Base-by-base conservation (phyloP, 768 basidiomycete genomes). In the Cantharellus cinnabarinus region DNA sequence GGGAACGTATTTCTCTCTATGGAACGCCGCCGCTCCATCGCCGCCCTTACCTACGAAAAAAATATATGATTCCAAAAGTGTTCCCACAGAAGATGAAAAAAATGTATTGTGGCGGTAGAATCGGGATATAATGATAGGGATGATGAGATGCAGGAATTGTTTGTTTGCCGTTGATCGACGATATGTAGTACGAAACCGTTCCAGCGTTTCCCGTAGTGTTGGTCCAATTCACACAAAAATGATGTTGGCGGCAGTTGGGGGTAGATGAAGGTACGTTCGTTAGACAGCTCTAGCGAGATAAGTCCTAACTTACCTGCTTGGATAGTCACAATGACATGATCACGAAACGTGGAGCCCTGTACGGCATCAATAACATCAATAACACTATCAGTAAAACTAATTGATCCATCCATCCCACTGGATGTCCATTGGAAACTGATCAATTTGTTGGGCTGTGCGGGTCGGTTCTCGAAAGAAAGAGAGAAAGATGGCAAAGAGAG, bases 21-120 rank as follows among this genome's bases (percentile, higher is more conserved):
- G 85, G 65, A 97, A 95, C 3, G 94, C 91, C 34, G 85, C 88
- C 62, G 90, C 88, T 34, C 94, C 94, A 59, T 89, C 75, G 0
- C 94, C 94, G 20, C 93, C 93, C 65, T 77, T 80, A 14, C 90
- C 91, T 86, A 29, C 44, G 29, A 10, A 10, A 29, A 10, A 48
- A 48, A 48, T 10, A 48, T 29, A 61, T 38, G 10, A 34, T n/a
- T 41, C 42, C 59, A 52, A 50, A 56, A 51, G 34, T 42, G 40
- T 41, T 48, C 44, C 10, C 44, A 48, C 10, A 48, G 44, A 29
- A 48, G 44, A 29, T 29, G 20, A 29, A 29, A 29, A 29, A 29
- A 29, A 29, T 29, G 20, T 29, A 29, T 29, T 29, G 20, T 29
- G 44, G 44, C 10, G 10, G 44, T 20, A 48, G 44, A 10, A 10